Evolutionary conservation across 1,139 yeast species (phyloP), one percentile per base, ranked within the genome.

Genomic region (Candida sp.): DNA sequence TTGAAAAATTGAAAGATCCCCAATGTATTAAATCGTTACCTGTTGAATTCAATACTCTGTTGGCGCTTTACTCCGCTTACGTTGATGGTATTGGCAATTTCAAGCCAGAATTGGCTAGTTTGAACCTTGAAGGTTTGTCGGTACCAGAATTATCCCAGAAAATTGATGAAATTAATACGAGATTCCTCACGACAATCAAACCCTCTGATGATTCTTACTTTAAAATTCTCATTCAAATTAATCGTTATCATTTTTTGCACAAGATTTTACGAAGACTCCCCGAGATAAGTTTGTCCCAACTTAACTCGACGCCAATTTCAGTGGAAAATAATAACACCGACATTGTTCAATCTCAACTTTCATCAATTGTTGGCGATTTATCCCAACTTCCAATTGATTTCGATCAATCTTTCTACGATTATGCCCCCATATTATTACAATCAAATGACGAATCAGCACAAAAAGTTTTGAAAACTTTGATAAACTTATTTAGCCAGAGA

Each of bases 181-280:
- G 57, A 60, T 25, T 25, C 11, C 11, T 25, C 11, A 3, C 29
- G 2, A 8, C 29, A 11, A 8, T 25, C 29, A 25, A 25, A 11
- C 11, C 7, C 7, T 8, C 46, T 12, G 52, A 54, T 33, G 43
- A 51, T 5, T 44, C 51, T 15, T 63, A 58, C 43, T 61, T 63
- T 43, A 49, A 50, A 30, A 46, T 58, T 15, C 54, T 60, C 21
- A 56, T 66, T 41, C 64, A 62, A 39, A 54, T 58, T 19, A 58
- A 59, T 45, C 53, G 67, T 30, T 65, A 64, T 48, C 56, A 53
- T 41, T 50, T 51, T 12, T 55, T 66, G 48, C 55, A 52, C 38
- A 35, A 38, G 4, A 52, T 63, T 23, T 53, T 67, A 21, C 36
- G 29, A 21, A 21, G 21, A 11, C 8, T 22, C 4, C 25, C 42